These are phyloP conservation scores for Capronia coronata DNA, from an alignment of 2,329 filamentous ascomycete genomes.

Conservation along the genomic window DNA sequence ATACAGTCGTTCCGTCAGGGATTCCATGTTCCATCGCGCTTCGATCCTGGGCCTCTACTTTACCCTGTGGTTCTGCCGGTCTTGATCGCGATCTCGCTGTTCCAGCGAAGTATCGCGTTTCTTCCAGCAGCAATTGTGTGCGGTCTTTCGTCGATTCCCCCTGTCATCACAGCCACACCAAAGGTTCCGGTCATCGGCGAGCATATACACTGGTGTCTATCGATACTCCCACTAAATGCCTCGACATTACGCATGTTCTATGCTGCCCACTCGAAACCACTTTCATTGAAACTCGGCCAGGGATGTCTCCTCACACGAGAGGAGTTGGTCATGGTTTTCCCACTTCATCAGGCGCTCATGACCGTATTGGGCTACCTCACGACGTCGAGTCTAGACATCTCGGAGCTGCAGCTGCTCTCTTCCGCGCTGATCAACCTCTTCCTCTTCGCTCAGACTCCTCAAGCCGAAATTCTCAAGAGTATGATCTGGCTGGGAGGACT, in stretches of 20 bases:
- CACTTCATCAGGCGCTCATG: conserved; percentile 73
- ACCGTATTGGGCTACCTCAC: conserved; percentile 71
- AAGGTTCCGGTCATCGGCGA: conserved; percentile 48
- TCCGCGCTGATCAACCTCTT: conserved; percentile 74
- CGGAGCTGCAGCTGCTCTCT: conserved; percentile 83
- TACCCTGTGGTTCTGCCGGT: conserved; percentile 75
- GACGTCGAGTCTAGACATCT: conserved; percentile 76
- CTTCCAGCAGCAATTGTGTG: conserved; percentile 78
- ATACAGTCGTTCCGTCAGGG: conserved; percentile 18
- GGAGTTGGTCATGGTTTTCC: conserved; percentile 62
- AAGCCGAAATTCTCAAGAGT: conserved; percentile 76
- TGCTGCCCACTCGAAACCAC: conserved; percentile 2
- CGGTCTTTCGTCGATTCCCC: conserved; percentile 68
- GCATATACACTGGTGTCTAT: conserved; percentile 70
- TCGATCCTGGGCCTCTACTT: conserved; percentile 85
- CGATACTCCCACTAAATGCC: conserved; percentile 57
- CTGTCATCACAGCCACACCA: conserved; percentile 61
- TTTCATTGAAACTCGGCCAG: conserved; percentile 12
- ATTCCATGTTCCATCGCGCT: conserved; percentile 63
- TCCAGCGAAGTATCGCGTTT: conserved; percentile 53
- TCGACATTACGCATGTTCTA: conserved; percentile 1
- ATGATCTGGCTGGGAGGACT: conserved; percentile 81
- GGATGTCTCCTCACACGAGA: conserved; percentile 47
- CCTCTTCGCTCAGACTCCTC: conserved; percentile 70
- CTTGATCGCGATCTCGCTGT: conserved; percentile 68